Evolutionary conservation across 805 yeast species (phyloP), one percentile per base, ranked within the genome.

Genomic region (Middelhovenomyces tepae): DNA sequence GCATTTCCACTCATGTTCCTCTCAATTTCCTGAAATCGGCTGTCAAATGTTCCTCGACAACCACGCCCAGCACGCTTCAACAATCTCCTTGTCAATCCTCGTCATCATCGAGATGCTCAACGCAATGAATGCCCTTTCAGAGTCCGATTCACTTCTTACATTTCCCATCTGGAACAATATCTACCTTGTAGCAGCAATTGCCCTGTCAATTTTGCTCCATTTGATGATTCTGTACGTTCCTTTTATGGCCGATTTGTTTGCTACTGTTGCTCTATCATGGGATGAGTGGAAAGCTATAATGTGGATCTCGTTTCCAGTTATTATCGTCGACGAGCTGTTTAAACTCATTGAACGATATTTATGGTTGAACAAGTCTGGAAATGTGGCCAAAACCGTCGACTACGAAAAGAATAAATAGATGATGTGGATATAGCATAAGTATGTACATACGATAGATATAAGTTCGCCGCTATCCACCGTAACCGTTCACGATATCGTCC

Each of bases 81-180:
- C 66, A 1, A 59, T 61, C 30, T 62, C 67, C 7, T 42, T 62
- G 22, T 57, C 65, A 2, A 56, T 60, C 27, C 42, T 61, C 16
- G 67, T 62, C 20, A 47, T 61, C 17, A 58, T 61, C 35, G 67
- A 62, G 43, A 60, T 62, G 66, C 44, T 62, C 30, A 60, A 62
- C 38, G 65, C 67, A 4, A 46, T 58, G 54, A 60, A 62, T 37
- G 58, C 60, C 32, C 37, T 62, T 19, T 53, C 60, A 21, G 59
- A 60, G 33, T 51, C 64, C 4, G 66, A 62, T 38, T 53, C 60
- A 33, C 40, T 62, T 25, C 30, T 60, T 28, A 47, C 55, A 2
- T 55, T 61, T 48, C 65, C 65, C 28, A 36, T 59, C 3, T 60
- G 65, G 65, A 53, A 44, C 18, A 62, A 62, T 38, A 34, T 53